Base-by-base conservation (phyloP, 441 rosid species). In the Aquilaria agallochum region DNA sequence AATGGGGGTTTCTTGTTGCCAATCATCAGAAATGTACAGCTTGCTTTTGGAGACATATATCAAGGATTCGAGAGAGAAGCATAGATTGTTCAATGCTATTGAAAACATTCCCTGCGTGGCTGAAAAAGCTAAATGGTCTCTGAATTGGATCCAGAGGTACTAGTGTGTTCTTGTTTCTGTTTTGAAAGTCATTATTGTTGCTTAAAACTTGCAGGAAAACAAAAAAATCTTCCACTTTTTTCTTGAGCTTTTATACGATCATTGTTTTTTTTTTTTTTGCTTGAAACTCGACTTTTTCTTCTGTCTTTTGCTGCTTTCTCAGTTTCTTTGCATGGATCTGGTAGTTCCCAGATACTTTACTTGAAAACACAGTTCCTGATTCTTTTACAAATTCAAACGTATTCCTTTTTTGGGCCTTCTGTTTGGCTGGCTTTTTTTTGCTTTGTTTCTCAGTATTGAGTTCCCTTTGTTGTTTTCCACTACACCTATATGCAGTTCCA, bases 41-140 rank as follows among this genome's bases (percentile, higher is more conserved):
- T 78, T 86, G 75, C 96, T 93, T 59, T 72, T 93, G 76, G 97
- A 93, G 87, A 88, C 97, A 6, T 86, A 77, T 68, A 82, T 93
- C 75, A 90, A 88, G 73, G 96, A 90, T 69, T 70, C 96, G 1
- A 71, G 69, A 66, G 97, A 90, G 83, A 92, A 90, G 77, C 77
- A 92, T 75, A 79, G 86, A 70, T 60, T 90, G 78, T 93, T 93
- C 68, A 88, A 85, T 78, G 97, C 98, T 49, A 75, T 88, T 4
- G 98, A 90, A 63, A 86, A 58, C 73, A 82, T 93, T 66, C 92
- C 92, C 59, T 88, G 96, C 60, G 87, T 93, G 44, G 70, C 86
- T 64, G 78, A 59, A 76, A 93, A 93, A 74, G 98, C 96, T 7
- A 76, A 85, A 50, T 93, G 97, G 98, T 83, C 88, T 61, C 60